Evolutionary conservation across 768 basidiomycete species (phyloP).

Genomic region (Infundibulicybe gibba): DNA sequence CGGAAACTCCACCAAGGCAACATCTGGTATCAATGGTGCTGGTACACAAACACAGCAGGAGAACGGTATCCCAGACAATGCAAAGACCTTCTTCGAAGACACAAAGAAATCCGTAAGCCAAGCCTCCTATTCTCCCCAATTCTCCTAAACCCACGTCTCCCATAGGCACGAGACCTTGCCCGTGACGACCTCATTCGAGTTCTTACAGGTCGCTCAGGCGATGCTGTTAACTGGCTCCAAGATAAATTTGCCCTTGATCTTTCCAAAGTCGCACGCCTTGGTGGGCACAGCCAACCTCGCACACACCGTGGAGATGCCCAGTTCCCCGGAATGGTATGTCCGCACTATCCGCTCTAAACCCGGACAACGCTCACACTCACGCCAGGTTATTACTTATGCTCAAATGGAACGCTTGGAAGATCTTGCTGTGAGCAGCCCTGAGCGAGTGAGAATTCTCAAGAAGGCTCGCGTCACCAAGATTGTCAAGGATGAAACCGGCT

Average conservation of each 20-base stretch:
- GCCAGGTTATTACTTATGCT: slow-evolving; percentile 88
- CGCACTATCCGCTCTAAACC: slow-evolving; percentile 6
- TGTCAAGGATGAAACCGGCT: slow-evolving; percentile 75
- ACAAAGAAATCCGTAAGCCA: slow-evolving; percentile 82
- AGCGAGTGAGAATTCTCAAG: slow-evolving; percentile 88
- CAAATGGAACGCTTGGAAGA: slow-evolving; percentile 95
- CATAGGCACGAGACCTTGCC: slow-evolving; percentile 88
- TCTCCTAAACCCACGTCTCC: slow-evolving; percentile 1
- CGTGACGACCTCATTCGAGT: slow-evolving; percentile 94
- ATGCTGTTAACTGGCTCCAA: slow-evolving; percentile 96
- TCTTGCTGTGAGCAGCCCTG: slow-evolving; percentile 75
- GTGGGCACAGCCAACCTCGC: slow-evolving; percentile 91
- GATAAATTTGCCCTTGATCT: slow-evolving; percentile 88
- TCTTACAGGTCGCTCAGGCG: slow-evolving; percentile 91
- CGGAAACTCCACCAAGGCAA: slow-evolving; percentile 96
- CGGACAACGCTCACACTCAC: neutral
- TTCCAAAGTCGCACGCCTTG: slow-evolving; percentile 94
- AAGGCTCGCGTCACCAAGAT: slow-evolving; percentile 87
- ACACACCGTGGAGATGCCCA: slow-evolving; percentile 93
- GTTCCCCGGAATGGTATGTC: slow-evolving; percentile 88
- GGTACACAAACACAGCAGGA: slow-evolving; percentile 84
- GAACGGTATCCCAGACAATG: slow-evolving; percentile 80
- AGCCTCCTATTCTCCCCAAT: slow-evolving; percentile 20
- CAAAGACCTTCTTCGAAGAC: slow-evolving; percentile 93
- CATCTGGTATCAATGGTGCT: slow-evolving; percentile 96